A percentile compares a stretch with the other conserved stretches of the same genome.
Conservation (phyloP, 305 asterid species). For the Solanum hybrid region DNA sequence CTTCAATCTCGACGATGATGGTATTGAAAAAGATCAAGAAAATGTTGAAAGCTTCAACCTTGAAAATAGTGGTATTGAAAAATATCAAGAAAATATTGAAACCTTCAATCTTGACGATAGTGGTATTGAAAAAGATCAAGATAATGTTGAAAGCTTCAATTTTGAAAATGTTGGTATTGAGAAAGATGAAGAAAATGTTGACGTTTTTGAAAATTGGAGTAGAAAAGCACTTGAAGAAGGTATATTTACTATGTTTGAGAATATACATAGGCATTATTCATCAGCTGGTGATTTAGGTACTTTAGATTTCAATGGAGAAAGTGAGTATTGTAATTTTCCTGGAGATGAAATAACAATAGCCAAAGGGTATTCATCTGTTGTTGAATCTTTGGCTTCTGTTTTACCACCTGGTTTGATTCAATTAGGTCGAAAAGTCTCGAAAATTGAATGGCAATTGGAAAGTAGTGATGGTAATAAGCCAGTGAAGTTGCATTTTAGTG, state of each 20-base stretch:
- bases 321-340: slow-evolving; percentile 53
- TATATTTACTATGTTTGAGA: slow-evolving; percentile 65
- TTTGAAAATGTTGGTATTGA: too few species aligned
- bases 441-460: slow-evolving; percentile 48
- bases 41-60: too few species aligned
- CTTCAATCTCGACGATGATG: too few species aligned
- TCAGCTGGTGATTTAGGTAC: slow-evolving; percentile 47
- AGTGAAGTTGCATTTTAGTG: slow-evolving; percentile 56
- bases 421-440: slow-evolving; percentile 39
- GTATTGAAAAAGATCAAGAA: too few species aligned
- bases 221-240: slow-evolving; percentile 37
- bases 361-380: slow-evolving; percentile 47
- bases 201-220: too few species aligned
- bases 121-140: too few species aligned
- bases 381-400: slow-evolving; percentile 48
- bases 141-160: too few species aligned
- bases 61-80: too few species aligned
- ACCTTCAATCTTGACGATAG: too few species aligned
- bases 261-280: slow-evolving; percentile 57
- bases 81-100: too few species aligned
- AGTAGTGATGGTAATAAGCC: slow-evolving; percentile 14
- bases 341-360: slow-evolving; percentile 70
- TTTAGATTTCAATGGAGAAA: slow-evolving; percentile 69
- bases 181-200: too few species aligned
- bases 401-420: slow-evolving; percentile 54